Evolutionary conservation across 257 asterid species (phyloP).

Genomic region (Sherardia arvensis): DNA sequence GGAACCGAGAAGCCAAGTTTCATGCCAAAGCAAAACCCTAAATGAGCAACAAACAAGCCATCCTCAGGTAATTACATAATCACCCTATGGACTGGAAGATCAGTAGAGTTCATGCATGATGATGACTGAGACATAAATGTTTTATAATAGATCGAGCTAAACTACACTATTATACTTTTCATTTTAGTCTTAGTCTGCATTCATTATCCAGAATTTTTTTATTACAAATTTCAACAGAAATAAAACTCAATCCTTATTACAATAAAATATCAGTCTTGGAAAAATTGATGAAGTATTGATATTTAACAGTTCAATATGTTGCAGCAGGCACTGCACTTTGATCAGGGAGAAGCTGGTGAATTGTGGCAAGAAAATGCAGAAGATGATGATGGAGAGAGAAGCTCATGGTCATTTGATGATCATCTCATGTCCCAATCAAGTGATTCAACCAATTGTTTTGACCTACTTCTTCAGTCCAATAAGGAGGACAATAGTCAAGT

Average conservation of each 20-base stretch:
- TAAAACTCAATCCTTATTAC: too few species aligned
- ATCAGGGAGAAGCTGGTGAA: slow-evolving; percentile 2
- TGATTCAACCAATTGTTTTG: slow-evolving; percentile 5
- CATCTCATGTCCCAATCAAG: slow-evolving; percentile 5
- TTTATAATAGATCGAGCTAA: too few species aligned
- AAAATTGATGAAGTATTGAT: too few species aligned
- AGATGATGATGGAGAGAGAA: not conserved
- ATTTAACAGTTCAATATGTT: not conserved
- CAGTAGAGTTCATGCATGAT: too few species aligned
- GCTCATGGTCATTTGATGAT: slow-evolving; percentile 6
- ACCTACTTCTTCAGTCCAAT: not conserved
- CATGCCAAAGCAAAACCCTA: not conserved
- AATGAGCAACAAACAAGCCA: not conserved
- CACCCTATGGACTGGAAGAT: not conserved
- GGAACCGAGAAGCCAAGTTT: slow-evolving; percentile 8
- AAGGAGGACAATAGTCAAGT: slow-evolving; percentile 4
- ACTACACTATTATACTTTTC: too few species aligned
- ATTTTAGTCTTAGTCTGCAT: too few species aligned
- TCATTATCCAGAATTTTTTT: too few species aligned
- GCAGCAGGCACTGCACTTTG: slow-evolving; percentile 1
- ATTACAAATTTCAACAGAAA: too few species aligned
- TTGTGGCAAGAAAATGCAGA: not conserved
- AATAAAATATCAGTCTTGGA: too few species aligned
- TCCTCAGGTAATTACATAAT: slow-evolving; percentile 5
- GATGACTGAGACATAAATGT: too few species aligned